These are phyloP conservation scores for Omphalea diandra DNA, from an alignment of 441 rosid species.

Conservation along the genomic window DNA sequence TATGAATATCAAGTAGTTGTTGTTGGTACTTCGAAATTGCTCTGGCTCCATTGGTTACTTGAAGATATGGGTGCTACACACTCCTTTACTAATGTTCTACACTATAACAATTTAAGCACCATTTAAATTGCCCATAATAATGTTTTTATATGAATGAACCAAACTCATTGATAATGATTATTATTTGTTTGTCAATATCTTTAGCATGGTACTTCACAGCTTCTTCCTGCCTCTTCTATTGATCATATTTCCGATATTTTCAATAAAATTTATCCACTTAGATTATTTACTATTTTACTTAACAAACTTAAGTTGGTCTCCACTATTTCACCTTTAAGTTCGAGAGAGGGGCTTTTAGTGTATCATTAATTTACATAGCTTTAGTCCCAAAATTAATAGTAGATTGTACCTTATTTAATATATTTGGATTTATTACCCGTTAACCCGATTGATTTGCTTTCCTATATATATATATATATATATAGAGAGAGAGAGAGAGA, in stretches of 20 bases:
- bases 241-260: no score
- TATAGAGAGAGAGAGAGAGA: no score
- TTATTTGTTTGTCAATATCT: not conserved
- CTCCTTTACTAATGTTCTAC: not conserved
- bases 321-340: not conserved
- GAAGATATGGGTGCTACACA: not conserved
- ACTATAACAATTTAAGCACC: not conserved
- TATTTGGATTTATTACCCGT: no score
- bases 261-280: not conserved
- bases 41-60: not conserved
- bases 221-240: not conserved
- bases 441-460: no score
- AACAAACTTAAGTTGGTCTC: constrained; percentile 1
- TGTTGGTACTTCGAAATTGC: not conserved
- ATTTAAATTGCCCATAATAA: not conserved
- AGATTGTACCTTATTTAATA: no score
- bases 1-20: not conserved
- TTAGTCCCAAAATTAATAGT: no score
- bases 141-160: not conserved
- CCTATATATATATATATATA: no score
- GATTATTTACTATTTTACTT: not conserved
- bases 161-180: not conserved
- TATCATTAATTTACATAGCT: not conserved
- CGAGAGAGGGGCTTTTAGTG: not conserved
- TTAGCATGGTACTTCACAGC: not conserved